Base-by-base conservation (phyloP, 305 asterid species). In the Fraxinus angustifolia region DNA sequence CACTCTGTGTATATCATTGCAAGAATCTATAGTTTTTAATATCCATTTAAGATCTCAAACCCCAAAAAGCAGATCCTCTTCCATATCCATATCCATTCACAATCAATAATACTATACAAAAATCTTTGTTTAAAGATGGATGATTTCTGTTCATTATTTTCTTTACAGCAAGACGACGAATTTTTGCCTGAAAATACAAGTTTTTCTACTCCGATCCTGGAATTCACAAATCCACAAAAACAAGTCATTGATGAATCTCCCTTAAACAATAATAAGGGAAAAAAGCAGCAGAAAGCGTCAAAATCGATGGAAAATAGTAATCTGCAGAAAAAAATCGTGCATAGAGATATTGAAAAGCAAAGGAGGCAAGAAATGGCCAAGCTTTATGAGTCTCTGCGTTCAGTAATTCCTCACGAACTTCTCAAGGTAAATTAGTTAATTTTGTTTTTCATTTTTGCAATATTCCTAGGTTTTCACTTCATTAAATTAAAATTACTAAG, bases 341-440 rank as follows among this genome's bases (percentile, higher is more conserved):
- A 79, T 31, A 42, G 81, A 17, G 87, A 86, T 0, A 65, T 86
- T 19, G 89, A 84, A 81, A 79, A 84, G 72, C 85, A 82, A 72
- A 83, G 87, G 67, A 83, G 87, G 80, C 79, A 77, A 75, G 87
- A 79, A 56, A 86, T 86, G 87, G 30, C 89, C 14, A 79, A 33
- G 10, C 87, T 82, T 82, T 80, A 77, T 48, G 34, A 76, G 35
- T 84, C 86, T 62, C 84, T 86, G 45, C 81, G 84, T 26, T 72
- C 86, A 8, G 65, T 84, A 81, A 84, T 86, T 30, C 85, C 89
- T 76, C 67, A 74, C 12, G 81, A 82, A 3, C 26, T 17, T 73
- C 70, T 83, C 45, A 80, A 83, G 88, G 88, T 83, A 4, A 80
- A n/a, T 0, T 6, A 65, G 14, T 48, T 3, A 48, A 12, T 16